A percentile compares a stretch with the other conserved stretches of the same genome.
Evolutionary conservation across 768 basidiomycete species (phyloP).

Genomic region (Lentinula guzmanii): DNA sequence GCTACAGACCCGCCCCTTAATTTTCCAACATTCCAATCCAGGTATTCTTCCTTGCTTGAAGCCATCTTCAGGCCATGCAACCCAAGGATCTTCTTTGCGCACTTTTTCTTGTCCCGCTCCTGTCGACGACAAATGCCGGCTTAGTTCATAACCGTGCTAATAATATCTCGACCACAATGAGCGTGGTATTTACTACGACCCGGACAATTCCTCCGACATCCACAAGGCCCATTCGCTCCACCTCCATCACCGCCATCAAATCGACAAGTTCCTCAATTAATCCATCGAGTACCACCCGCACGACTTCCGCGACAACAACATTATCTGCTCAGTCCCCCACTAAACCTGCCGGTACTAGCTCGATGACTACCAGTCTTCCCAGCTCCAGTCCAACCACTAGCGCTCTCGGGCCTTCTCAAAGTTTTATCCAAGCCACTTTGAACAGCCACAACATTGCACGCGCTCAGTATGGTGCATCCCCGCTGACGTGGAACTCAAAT

Average conservation of each 20-base stretch:
- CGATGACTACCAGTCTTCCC: neutral
- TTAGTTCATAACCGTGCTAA: neutral
- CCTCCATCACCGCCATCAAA: too few relatives aligned
- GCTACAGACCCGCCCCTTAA: neutral
- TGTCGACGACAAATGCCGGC: neutral
- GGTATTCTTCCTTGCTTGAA: too few relatives aligned
- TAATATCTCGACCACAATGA: neutral
- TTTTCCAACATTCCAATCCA: too few relatives aligned
- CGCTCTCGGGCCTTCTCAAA: neutral
- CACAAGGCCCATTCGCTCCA: neutral
- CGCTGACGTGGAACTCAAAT: constrained; percentile 17
- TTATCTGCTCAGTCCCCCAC: neutral
- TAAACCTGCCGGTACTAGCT: neutral
- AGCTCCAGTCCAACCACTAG: neutral
- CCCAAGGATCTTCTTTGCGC: neutral
- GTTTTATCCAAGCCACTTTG: neutral
- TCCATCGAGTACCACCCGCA: neutral
- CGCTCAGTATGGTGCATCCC: constrained; percentile 16
- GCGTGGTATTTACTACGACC: neutral
- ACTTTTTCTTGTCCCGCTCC: neutral
- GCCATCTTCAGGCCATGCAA: neutral
- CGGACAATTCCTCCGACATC: neutral
- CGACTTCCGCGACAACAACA: neutral
- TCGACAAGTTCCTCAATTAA: neutral
- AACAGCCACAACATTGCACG: constrained; percentile 14